Evolutionary conservation across 306 rosid genomes (phyloP), one percentile per base, ranked within the genome.

Genomic region (Lotus japonicus): DNA sequence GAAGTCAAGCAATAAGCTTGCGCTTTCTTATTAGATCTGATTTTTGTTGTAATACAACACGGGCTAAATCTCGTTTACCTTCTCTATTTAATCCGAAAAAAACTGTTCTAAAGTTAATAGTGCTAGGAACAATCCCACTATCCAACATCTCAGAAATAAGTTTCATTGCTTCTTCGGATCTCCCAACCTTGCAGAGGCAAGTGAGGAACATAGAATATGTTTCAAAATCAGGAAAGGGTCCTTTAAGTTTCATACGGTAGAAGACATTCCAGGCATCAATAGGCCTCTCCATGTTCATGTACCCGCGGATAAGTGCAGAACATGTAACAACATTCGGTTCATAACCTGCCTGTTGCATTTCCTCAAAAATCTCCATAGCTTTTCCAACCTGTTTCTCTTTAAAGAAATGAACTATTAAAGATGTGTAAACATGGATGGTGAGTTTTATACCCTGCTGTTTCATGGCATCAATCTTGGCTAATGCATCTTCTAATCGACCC

Each of bases 191-290:
- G 68, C 94, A 86, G 0, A 92, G 86, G 53, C 89, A 86, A 50
- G 77, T 56, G 19, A 92, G 79, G 62, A 92, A 87, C 87, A 90
- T 86, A 26, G 98, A 86, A 64, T 86, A 92, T 3, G 90, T 78
- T 67, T 71, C 77, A 66, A 92, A 92, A 75, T 92, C 97, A 15
- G 97, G 97, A 38, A 46, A 88, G 3, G 96, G 88, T 41, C 98
- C 98, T 77, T 86, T 85, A 2, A 58, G 19, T 72, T 92, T 90
- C 85, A 92, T 83, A 10, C 31, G 75, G 71, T 72, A 65, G 82
- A 90, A 86, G 66, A 88, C 79, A 16, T 79, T 68, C 97, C 91
- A 86, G 6, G 92, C 98, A 58, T 92, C 94, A 50, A 11, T 60
- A 17, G 79, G 61, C 72, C 80, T 86, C 57, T 72, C 97, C 67